Base-by-base conservation (phyloP, 2,329 filamentous ascomycete genomes). In the Keithomyces neogunnii region DNA sequence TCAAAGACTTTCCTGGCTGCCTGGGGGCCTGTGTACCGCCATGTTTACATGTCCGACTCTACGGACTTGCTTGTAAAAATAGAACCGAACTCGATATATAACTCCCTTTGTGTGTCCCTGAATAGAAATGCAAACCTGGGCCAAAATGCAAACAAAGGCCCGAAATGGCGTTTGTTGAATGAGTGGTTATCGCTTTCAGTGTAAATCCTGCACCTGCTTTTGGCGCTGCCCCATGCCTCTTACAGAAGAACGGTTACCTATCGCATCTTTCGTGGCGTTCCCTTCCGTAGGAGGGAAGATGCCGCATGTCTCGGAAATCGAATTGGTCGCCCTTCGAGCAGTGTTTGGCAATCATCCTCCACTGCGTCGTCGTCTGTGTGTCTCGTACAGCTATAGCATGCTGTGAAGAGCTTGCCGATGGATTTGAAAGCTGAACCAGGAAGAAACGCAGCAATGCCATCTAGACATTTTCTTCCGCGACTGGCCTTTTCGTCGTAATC, bases 241-340 rank as follows among this genome's bases (percentile, higher is more conserved):
- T n/a, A 66, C 8, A 67, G 47, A 8, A 67, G 59, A n/a, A 66
- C 57, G 49, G 69, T 72, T 28, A 64, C 63, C 52, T 62, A 62
- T 42, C 58, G 66, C 58, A 73, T 73, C n/a, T 60, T 58, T 42
- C 61, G 59, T 11, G 72, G 59, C 4, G 73, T 72, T 3, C 72
- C 65, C 5, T 70, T 75, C 57, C 60, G 66, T 47, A 76, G 57
- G 56, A 72, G 73, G 4, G 69, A 68, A 4, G 65, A 54, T 1
- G 66, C 68, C 1, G 73, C 72, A 52, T 75, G 67, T n/a, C 60
- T 67, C 3, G 74, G 74, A 49, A 53, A 54, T 28, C 49, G 45
- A 28, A 43, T 26, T 32, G 52, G 35, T 36, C 43, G 44, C 5
- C 51, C 49, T 29, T 44, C 35, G 4, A 56, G 45, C 9, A 56